Base-by-base conservation (phyloP, 306 rosid genomes). In the Quercus parvula region DNA sequence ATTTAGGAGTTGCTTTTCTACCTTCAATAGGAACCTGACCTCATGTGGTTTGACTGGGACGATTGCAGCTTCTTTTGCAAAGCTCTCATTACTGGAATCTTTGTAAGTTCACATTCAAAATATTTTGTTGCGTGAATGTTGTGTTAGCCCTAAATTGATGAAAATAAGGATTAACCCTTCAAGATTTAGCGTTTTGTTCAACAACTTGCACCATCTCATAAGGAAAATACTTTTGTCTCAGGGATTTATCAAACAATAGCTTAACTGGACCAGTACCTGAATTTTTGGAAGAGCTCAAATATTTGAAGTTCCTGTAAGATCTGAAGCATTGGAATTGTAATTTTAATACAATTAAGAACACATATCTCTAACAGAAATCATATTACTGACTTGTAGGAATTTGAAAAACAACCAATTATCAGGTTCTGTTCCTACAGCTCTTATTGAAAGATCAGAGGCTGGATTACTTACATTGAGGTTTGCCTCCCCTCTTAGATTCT, bases 161-260 rank as follows among this genome's bases (percentile, higher is more conserved):
- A 41, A 41, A 8, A 41, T 41, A 8, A 41, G 46, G 46, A 41
- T 38, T 41, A 41, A 41, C 46, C 11, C 46, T 49, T 49, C 3
- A 49, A 0, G 4, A 49, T 10, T 49, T 12, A 49, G 17, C 14
- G 4, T 12, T 49, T 49, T 49, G 54, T 49, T 49, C 54, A 49
- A 49, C 4, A 49, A 12, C 4, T 49, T 49, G 54, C 54, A 52
- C 38, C 19, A 59, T 71, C 71, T 79, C n/a, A 59, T 41, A 54
- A 71, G 20, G 59, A 18, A 25, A 73, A 38, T 25, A 51, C 7
- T 68, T 41, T 80, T 72, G 70, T 58, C 46, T 38, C 89, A 90
- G 97, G 89, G 92, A 92, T 85, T 83, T 90, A 52, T 81, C 86
- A 7, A 77, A 90, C 86, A 92, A 92, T 73, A 88, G 85, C 82